Evolutionary conservation across 768 basidiomycete genomes (phyloP).

Genomic region (Boletus vinaceobasis): DNA sequence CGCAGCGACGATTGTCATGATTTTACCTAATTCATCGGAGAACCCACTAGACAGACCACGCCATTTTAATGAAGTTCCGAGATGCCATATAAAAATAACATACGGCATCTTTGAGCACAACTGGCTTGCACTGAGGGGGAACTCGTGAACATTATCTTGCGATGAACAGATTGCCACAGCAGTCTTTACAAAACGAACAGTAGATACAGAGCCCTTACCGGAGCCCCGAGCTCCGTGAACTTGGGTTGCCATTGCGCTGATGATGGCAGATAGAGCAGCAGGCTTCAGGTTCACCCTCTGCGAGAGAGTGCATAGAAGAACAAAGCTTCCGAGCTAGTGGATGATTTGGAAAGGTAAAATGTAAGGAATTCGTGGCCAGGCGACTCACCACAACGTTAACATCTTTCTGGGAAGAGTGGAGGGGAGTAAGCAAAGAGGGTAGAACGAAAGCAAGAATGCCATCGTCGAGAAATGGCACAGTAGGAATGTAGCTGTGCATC

Average conservation of each 20-base stretch:
- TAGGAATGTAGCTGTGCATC: constrained; percentile 74
- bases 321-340: constrained; percentile 64
- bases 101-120: constrained; percentile 48
- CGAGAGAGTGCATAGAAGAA: constrained; percentile 68
- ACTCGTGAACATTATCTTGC: constrained; percentile 51
- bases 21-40: constrained; percentile 44
- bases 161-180: constrained; percentile 61
- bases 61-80: background rate
- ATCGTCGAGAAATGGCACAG: constrained; percentile 56
- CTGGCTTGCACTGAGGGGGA: constrained; percentile 40
- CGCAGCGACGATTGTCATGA: constrained; percentile 46
- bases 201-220: constrained; percentile 36
- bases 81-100: constrained; percentile 23
- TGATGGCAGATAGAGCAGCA: constrained; percentile 56
- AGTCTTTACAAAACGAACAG: constrained; percentile 62
- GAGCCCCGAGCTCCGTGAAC: constrained; percentile 31
- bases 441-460: constrained; percentile 62
- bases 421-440: constrained; percentile 58
- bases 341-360: background rate
- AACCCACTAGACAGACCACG: constrained; percentile 37
- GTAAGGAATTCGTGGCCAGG: background rate
- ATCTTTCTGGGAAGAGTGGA: constrained; percentile 50
- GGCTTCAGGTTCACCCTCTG: constrained; percentile 59
- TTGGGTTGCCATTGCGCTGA: constrained; percentile 51
- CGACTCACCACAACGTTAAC: constrained; percentile 45